Conservation (phyloP, 1,139 yeast genomes). For the Maudiozyma humilis region DNA sequence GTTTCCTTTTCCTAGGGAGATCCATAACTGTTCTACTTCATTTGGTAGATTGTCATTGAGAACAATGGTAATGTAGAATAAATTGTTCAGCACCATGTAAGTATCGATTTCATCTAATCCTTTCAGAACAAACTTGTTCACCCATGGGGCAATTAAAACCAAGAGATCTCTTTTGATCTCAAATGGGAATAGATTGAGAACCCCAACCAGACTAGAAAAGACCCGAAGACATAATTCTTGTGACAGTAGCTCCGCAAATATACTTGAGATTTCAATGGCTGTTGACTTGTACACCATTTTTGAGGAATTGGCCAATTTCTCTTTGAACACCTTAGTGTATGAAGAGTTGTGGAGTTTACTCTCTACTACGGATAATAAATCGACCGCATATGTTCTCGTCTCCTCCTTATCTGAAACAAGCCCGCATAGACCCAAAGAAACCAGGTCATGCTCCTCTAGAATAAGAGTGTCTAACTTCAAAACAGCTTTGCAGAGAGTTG, state of each 20-base stretch:
- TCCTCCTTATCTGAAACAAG: constrained; percentile 28
- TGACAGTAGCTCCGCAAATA: constrained; percentile 31
- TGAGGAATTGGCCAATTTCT: constrained; percentile 30
- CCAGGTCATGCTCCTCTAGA: constrained; percentile 30
- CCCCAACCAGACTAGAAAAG: constrained; percentile 27
- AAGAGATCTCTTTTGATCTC: constrained; percentile 66
- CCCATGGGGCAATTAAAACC: constrained; percentile 82
- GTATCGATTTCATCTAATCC: constrained; percentile 41
- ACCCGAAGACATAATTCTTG: constrained; percentile 26
- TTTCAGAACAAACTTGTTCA: constrained; percentile 64
- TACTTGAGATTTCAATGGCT: constrained; percentile 31
- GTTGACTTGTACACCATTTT: constrained; percentile 32
- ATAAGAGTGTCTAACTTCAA: constrained; percentile 24
- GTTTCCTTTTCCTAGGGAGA: constrained; percentile 71
- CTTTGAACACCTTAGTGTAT: constrained; percentile 31
- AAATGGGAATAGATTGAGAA: constrained; percentile 28
- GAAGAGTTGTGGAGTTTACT: constrained; percentile 29
- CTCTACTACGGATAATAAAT: constrained; percentile 29
- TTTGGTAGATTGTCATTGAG: constrained; percentile 67
- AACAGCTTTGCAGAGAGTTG: constrained; percentile 55
- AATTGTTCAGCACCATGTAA: constrained; percentile 69
- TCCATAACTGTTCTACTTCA: constrained; percentile 93
- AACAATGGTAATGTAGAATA: constrained; percentile 76
- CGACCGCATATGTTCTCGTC: constrained; percentile 29
- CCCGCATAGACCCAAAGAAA: constrained; percentile 31